Conservation (phyloP, 2,329 filamentous ascomycete genomes). For the Cryphonectria nitschkei region DNA sequence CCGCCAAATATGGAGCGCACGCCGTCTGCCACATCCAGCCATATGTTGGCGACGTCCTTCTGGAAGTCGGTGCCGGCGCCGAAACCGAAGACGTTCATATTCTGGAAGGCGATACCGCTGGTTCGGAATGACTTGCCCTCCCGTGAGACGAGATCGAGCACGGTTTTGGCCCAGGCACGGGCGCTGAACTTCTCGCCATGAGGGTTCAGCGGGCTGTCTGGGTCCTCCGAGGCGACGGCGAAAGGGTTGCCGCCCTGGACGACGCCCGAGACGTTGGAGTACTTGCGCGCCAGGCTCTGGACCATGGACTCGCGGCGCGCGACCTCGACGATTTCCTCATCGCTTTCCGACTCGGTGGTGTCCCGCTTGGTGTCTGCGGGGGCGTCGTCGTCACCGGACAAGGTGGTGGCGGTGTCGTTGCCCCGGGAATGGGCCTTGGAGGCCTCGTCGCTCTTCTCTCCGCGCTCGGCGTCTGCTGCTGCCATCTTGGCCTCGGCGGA, state of each 20-base stretch:
- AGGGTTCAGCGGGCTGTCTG: conserved; percentile 53
- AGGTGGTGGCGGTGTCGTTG: conserved; percentile 25
- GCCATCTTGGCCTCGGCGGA: neutral
- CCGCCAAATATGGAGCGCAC: conserved; percentile 55
- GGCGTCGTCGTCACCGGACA: conserved; percentile 35
- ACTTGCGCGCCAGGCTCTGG: conserved; percentile 59
- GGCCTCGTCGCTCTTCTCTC: conserved; percentile 19
- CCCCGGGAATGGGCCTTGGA: conserved; percentile 20
- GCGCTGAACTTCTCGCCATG: conserved; percentile 53
- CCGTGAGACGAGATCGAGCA: conserved; percentile 56
- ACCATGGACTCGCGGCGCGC: conserved; percentile 54
- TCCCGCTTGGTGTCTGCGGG: conserved; percentile 32
- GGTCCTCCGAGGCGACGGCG: conserved; percentile 39
- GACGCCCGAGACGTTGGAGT: conserved; percentile 45
- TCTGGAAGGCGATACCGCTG: conserved; percentile 67
- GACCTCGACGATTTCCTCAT: conserved; percentile 44
- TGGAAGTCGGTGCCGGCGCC: conserved; percentile 72
- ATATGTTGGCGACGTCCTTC: conserved; percentile 66
- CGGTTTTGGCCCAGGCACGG: conserved; percentile 62
- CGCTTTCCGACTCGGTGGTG: conserved; percentile 37
- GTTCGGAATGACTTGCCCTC: conserved; percentile 62
- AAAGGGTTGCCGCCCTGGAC: conserved; percentile 54
- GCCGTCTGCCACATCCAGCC: conserved; percentile 53
- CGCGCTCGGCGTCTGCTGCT: conserved; percentile 21
- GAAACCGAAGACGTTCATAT: conserved; percentile 70